Percentiles rank a stretch among this genome's conserved stretches.
Evolutionary conservation across 1,284 basidiomycete species (phyloP).

Genomic region (Leccinum fuscescens): DNA sequence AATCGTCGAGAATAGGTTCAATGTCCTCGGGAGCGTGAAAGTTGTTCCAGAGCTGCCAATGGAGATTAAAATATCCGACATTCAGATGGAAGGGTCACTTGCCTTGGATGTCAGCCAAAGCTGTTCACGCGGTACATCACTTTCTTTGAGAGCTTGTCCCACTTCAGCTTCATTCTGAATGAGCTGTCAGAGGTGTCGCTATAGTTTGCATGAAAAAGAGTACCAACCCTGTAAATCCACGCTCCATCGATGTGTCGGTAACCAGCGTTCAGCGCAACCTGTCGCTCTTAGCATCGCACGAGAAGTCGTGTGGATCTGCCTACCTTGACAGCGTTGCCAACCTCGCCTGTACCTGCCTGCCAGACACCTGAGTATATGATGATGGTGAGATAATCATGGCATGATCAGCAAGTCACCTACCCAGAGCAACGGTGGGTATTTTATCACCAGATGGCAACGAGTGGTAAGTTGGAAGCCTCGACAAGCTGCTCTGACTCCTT

Average conservation of each 20-base stretch:
- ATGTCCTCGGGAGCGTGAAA: slow-evolving; percentile 68
- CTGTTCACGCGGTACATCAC: slow-evolving; percentile 57
- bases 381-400: slow-evolving; percentile 3
- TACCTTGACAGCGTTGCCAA: slow-evolving; percentile 59
- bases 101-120: slow-evolving; percentile 67
- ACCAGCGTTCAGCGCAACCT: slow-evolving; percentile 56
- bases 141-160: slow-evolving; percentile 62
- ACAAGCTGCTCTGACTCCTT: slow-evolving; percentile 23
- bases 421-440: slow-evolving; percentile 61
- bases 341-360: slow-evolving; percentile 54
- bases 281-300: slow-evolving; percentile 2
- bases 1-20: slow-evolving; percentile 66
- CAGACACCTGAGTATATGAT: slow-evolving; percentile 48
- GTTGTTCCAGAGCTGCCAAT: slow-evolving; percentile 60
- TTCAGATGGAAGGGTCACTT: background rate
- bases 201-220: background rate
- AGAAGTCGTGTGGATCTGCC: background rate
- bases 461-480: slow-evolving; percentile 46
- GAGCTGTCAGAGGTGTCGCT: slow-evolving; percentile 8
- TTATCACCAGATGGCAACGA: slow-evolving; percentile 58
- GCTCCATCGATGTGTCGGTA: slow-evolving; percentile 80
- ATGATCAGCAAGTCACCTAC: slow-evolving; percentile 30
- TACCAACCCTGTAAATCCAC: slow-evolving; percentile 57
- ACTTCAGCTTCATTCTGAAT: slow-evolving; percentile 75
- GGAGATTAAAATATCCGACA: background rate